Conservation (phyloP, 2,329 filamentous ascomycete species). For the Penicillium sp. region DNA sequence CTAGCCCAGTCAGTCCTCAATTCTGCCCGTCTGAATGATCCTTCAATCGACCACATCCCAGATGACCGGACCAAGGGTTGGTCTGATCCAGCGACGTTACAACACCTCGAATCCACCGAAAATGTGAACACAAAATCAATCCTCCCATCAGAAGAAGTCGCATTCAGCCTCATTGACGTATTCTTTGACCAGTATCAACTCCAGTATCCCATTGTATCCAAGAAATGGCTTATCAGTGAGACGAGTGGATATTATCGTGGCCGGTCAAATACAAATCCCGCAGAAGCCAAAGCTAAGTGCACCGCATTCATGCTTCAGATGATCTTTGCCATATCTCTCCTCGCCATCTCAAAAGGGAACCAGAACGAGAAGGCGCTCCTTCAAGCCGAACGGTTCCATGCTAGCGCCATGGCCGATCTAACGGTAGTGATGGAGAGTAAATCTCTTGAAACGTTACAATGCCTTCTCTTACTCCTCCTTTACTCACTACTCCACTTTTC, state of each 20-base stretch:
- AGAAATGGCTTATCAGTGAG: not conserved
- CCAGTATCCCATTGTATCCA: not conserved
- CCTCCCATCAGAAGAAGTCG: not conserved
- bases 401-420: not conserved
- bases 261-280: not conserved
- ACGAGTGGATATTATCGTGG: not conserved
- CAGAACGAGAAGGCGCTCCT: not conserved
- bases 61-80: not conserved
- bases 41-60: not conserved
- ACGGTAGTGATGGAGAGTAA: not conserved
- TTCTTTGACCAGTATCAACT: not conserved
- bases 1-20: not conserved
- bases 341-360: not conserved
- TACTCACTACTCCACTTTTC: not conserved
- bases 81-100: not conserved
- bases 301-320: not conserved
- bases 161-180: not conserved
- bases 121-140: not conserved
- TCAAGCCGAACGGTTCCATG: not conserved
- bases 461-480: not conserved
- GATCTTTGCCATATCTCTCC: not conserved
- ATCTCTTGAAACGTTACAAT: not conserved
- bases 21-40: not conserved
- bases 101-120: not conserved
- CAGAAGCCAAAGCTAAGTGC: not conserved